phyloP scores from a whole-genome alignment of 2,329 filamentous ascomycete species.

The Xylariaceae sp. region DNA sequence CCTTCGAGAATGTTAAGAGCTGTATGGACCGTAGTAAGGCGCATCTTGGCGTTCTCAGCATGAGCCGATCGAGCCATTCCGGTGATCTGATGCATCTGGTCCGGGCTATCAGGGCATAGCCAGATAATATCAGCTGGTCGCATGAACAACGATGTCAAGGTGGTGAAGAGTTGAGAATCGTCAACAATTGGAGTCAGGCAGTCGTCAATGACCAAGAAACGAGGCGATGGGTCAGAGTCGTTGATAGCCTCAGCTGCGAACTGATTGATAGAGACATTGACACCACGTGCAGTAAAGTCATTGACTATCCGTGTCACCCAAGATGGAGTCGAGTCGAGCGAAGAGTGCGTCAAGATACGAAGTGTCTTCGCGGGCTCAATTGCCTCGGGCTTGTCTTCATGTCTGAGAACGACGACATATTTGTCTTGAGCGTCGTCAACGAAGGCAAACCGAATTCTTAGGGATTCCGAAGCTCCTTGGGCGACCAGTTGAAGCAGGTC shows the following conservation, averaged over 20 bases:
- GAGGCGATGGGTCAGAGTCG: background rate
- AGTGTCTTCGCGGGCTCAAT: background rate
- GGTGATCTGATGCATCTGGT: slow-evolving; percentile 17
- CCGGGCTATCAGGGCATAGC: slow-evolving; percentile 14
- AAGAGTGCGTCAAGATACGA: slow-evolving; percentile 3
- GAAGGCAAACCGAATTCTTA: slow-evolving; percentile 1
- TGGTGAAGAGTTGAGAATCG: slow-evolving; percentile 2
- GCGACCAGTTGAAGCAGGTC: background rate
- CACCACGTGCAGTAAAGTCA: background rate
- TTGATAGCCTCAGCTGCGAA: background rate
- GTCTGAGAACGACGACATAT: background rate
- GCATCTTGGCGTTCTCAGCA: slow-evolving; percentile 19
- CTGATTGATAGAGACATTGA: background rate
- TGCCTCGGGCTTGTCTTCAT: background rate
- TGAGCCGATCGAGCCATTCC: slow-evolving; percentile 22
- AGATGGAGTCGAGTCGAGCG: background rate
- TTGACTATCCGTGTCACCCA: background rate
- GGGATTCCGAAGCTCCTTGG: background rate
- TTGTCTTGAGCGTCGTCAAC: background rate
- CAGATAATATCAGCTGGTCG: slow-evolving; percentile 11
- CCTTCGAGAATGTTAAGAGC: slow-evolving; percentile 2
- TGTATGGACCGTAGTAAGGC: slow-evolving; percentile 17
- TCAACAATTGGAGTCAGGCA: slow-evolving; percentile 5
- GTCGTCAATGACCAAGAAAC: slow-evolving; percentile 11
- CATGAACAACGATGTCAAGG: slow-evolving; percentile 8